Conservation (phyloP, 192 early-diverging fungal genomes). For the Coemansia sp. region DNA sequence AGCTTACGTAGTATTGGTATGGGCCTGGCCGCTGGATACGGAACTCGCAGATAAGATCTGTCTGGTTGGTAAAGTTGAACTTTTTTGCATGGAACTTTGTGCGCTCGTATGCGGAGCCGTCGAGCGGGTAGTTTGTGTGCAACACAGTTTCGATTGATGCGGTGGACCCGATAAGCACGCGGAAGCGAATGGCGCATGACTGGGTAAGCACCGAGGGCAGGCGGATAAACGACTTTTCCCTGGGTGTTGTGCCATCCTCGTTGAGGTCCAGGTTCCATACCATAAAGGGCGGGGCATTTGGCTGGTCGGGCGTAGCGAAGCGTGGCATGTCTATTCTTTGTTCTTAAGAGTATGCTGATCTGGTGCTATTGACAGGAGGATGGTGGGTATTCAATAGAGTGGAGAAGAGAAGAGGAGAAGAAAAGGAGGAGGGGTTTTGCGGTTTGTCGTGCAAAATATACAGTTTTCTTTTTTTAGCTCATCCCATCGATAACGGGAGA, state of each 20-base stretch:
- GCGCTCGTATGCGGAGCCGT: conserved; percentile 59
- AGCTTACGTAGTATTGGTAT: conserved; percentile 85
- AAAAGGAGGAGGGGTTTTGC: not conserved
- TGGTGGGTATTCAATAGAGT: not conserved
- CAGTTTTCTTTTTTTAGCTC: not conserved
- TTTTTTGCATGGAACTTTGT: conserved; percentile 38
- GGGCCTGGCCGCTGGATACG: conserved; percentile 68
- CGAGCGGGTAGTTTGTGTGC: conserved; percentile 83
- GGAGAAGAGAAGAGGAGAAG: not conserved
- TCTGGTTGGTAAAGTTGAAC: conserved; percentile 52
- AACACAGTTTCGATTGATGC: conserved; percentile 73
- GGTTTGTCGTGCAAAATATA: not conserved
- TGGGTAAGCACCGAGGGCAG: conserved; percentile 37
- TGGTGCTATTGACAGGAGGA: too few relatives aligned
- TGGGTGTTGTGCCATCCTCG: conserved; percentile 51
- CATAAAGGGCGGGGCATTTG: conserved; percentile 45
- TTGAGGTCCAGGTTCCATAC: conserved; percentile 53
- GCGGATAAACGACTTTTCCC: conserved; percentile 50
- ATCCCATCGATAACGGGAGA: too few relatives aligned
- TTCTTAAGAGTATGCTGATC: not conserved
- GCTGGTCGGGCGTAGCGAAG: conserved; percentile 43
- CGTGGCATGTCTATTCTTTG: conserved; percentile 19
- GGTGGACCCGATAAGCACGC: conserved; percentile 72
- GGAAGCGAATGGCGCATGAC: conserved; percentile 75
- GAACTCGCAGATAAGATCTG: conserved; percentile 69